Evolutionary conservation across 2,329 filamentous ascomycete species (phyloP).

Genomic region (Blastomyces parvus): DNA sequence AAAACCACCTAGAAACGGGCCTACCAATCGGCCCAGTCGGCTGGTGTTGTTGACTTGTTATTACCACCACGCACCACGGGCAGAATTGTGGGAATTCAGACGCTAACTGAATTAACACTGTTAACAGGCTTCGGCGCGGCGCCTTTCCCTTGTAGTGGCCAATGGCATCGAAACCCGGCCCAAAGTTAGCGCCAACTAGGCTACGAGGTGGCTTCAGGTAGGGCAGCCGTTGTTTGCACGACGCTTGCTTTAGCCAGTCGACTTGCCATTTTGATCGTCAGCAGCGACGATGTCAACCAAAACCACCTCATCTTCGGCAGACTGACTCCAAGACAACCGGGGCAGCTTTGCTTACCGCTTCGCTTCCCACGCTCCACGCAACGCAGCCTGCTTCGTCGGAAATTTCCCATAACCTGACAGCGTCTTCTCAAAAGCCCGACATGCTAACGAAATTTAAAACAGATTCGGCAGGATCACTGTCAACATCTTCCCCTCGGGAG

Average conservation of each 20-base stretch:
- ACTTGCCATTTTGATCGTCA: not conserved
- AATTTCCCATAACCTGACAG: not conserved
- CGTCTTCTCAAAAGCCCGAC: not conserved
- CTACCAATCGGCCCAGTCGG: not conserved
- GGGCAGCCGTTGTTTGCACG: not conserved
- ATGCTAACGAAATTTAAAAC: not conserved
- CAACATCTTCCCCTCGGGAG: not conserved
- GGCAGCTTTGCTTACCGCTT: not conserved
- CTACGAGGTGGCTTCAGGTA: not conserved
- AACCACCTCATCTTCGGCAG: too few relatives aligned
- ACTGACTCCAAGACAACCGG: not conserved
- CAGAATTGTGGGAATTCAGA: not conserved
- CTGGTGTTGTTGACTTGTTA: not conserved
- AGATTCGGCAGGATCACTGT: not conserved
- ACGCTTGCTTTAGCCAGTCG: not conserved
- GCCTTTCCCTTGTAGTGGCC: not conserved
- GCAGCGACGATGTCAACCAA: not conserved
- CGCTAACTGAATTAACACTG: too few relatives aligned
- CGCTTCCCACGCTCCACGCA: not conserved
- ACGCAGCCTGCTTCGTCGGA: not conserved
- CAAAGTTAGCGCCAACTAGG: not conserved
- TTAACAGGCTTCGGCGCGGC: not conserved
- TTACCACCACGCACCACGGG: not conserved
- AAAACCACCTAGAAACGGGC: not conserved
- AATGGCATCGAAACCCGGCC: constrained; percentile 1